Evolutionary conservation across 495 filamentous ascomycete genomes (phyloP), one percentile per base, ranked within the genome.

Genomic region (Monascus purpureus): DNA sequence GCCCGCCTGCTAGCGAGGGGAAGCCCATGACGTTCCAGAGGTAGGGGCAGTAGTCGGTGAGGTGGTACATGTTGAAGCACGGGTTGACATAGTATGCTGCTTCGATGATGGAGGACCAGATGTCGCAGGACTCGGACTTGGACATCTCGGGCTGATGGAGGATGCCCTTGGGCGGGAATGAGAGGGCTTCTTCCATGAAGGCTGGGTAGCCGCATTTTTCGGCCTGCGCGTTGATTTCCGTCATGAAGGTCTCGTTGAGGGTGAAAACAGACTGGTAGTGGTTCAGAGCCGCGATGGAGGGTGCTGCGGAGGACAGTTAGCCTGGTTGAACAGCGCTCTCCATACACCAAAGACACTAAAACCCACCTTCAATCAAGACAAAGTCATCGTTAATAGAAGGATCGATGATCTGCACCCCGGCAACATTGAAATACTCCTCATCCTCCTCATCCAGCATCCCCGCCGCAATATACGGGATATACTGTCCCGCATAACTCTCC

Each of bases 61-160:
- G 65, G 35, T 82, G 73, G 53, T 87, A 88, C 28, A 79, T 58
- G 59, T 82, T 73, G 61, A 81, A 90, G 60, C 82, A 88, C 0
- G 82, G 82, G 57, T 88, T 90, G 17, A 78, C 52, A 17, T 57
- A 36, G 14, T 59, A 45, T 12, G 63, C 66, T 16, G 77, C 81
- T 11, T 57, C 47, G 28, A 61, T 53, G 32, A 81, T 68, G 23
- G 68, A 59, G 38, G 64, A 55, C 53, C 63, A 82, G 15, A 79
- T 41, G 13, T 63, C 57, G 50, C 79, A 85, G 18, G 59, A 65
- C 11, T 32, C 39, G 11, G 42, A 36, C 16, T 51, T 55, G 31
- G 38, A 39, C 20, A 33, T 46, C 1, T 48, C 49, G 18, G 44
- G 31, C 0, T 79, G 77, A 22, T 80, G 59, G 8, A 80, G 59